phyloP scores from a whole-genome alignment of 2,329 filamentous ascomycete genomes.

The Monascus ruber region DNA sequence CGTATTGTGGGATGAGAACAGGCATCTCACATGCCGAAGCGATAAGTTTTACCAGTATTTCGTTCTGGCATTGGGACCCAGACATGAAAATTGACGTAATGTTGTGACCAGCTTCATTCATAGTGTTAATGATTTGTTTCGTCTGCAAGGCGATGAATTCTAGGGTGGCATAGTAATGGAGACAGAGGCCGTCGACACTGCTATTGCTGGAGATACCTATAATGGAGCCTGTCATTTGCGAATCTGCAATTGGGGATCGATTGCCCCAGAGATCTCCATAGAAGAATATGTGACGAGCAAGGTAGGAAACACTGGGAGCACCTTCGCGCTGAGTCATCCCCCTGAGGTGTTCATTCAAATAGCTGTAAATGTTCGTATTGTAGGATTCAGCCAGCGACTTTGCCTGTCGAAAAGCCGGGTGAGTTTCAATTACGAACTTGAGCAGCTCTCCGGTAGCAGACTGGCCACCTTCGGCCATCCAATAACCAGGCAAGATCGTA shows the following conservation, averaged over 20 bases:
- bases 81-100: conserved; percentile 98
- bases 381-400: conserved; percentile 67
- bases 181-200: conserved; percentile 71
- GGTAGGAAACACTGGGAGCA: conserved; percentile 69
- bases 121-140: conserved; percentile 82
- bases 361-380: conserved; percentile 87
- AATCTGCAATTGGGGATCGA: conserved; percentile 82
- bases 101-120: conserved; percentile 81
- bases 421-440: conserved; percentile 88
- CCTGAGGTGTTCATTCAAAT: conserved; percentile 76
- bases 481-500: conserved; percentile 80
- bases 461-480: conserved; percentile 96
- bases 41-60: conserved; percentile 80
- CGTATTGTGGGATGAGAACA: conserved; percentile 84
- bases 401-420: conserved; percentile 77
- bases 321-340: conserved; percentile 57
- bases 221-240: conserved; percentile 82
- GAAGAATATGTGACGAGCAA: conserved; percentile 93
- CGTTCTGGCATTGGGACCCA: conserved; percentile 93
- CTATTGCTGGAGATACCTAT: conserved; percentile 82
- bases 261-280: conserved; percentile 98
- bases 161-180: conserved; percentile 92
- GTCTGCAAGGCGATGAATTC: conserved; percentile 98
- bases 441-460: conserved; percentile 91
- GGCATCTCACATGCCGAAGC: conserved; percentile 86